A percentile compares a stretch with the other conserved stretches of the same genome.
Conservation (phyloP, 2,329 filamentous ascomycete genomes). For the Neonectria magnoliae region DNA sequence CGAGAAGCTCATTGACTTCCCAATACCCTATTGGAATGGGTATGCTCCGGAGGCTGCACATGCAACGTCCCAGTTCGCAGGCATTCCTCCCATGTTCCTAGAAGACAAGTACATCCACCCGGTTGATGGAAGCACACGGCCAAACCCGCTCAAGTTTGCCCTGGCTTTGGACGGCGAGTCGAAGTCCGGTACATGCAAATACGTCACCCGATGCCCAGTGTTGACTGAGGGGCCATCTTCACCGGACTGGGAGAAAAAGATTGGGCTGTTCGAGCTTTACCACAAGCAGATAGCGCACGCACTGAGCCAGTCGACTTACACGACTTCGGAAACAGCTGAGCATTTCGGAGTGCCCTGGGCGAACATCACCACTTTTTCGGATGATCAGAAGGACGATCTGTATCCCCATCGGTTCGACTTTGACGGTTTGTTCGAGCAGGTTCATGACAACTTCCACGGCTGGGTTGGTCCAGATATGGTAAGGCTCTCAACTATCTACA, state of each 20-base stretch:
- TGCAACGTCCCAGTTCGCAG: conserved; percentile 3
- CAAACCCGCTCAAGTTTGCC: conserved; percentile 19
- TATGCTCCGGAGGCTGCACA: conserved; percentile 1
- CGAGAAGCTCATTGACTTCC: conserved; percentile 14
- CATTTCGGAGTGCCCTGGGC: conserved; percentile 9
- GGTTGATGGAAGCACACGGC: neutral
- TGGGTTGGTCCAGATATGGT: conserved; percentile 23
- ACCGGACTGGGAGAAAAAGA: conserved; percentile 10
- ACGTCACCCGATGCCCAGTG: conserved; percentile 6
- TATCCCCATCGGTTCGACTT: conserved; percentile 13
- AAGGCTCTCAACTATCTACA: neutral
- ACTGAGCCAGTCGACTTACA: conserved; percentile 9
- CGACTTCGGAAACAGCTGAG: neutral
- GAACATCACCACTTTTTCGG: conserved; percentile 6
- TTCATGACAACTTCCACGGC: conserved; percentile 25
- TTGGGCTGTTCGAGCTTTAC: conserved; percentile 10
- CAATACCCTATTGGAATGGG: conserved; percentile 23
- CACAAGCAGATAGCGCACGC: conserved; percentile 16
- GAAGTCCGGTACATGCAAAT: neutral
- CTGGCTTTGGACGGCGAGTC: conserved; percentile 6
- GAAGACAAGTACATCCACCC: conserved; percentile 16
- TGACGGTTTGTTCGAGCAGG: conserved; percentile 22
- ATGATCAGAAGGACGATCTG: neutral
- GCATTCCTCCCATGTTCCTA: conserved; percentile 13
- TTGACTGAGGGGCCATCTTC: neutral